Conservation (phyloP, 345 rosid species). For the Arabidopsis arenosa region DNA sequence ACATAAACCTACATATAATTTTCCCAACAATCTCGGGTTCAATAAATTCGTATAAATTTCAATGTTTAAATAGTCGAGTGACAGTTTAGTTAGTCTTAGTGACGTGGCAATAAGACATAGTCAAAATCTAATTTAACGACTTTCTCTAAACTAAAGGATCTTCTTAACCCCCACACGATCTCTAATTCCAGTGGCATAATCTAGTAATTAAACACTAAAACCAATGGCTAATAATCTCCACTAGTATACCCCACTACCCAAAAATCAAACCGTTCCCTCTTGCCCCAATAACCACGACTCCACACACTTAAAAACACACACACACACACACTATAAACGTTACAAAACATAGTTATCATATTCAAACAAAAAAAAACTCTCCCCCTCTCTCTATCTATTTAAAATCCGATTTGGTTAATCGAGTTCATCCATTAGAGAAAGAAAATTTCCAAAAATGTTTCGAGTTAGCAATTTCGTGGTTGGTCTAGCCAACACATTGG, state of each 20-base stretch:
- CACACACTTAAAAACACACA: background rate
- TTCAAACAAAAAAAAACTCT: slow-evolving; percentile 3
- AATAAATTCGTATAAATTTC: background rate
- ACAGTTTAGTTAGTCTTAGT: background rate
- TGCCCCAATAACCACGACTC: slow-evolving; percentile 28
- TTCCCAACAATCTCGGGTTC: background rate
- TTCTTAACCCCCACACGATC: slow-evolving; percentile 35
- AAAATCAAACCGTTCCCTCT: slow-evolving; percentile 33
- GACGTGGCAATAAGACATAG: slow-evolving; percentile 24
- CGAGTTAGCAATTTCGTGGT: slow-evolving; percentile 46
- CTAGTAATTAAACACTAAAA: slow-evolving; percentile 17
- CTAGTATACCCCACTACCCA: slow-evolving; percentile 33
- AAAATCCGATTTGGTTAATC: background rate
- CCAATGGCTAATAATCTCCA: slow-evolving; percentile 27
- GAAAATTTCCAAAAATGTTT: slow-evolving; percentile 33
- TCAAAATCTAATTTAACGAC: slow-evolving; percentile 37
- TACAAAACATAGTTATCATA: background rate
- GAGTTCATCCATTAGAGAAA: background rate
- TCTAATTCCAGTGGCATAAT: slow-evolving; percentile 23
- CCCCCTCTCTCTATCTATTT: background rate
- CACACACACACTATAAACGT: slow-evolving; percentile 28
- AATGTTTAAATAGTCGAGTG: background rate
- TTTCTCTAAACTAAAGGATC: slow-evolving; percentile 34
- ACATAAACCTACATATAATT: background rate
- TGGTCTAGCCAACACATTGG: slow-evolving; percentile 45